Conservation (phyloP, 495 filamentous ascomycete species). For the Tuber calosporum region DNA sequence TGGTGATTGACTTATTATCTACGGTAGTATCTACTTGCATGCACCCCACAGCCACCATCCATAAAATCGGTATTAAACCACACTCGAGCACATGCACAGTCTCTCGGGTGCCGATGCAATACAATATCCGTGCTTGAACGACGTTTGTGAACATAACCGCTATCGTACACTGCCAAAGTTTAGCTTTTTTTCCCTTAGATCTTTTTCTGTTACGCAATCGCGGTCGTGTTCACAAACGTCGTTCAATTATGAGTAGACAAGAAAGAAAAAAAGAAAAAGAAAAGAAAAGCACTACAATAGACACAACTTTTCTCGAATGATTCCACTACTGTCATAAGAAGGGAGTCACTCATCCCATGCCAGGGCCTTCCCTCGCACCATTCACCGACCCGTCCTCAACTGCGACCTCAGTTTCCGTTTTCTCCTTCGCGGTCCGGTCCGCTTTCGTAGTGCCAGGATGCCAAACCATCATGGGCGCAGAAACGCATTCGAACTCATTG, state of each 20-base stretch:
- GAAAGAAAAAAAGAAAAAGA: neutral
- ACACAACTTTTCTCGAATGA: neutral
- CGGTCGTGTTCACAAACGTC: no score
- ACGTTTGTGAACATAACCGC: no score
- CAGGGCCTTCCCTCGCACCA: neutral
- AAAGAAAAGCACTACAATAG: neutral
- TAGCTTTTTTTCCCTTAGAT: no score
- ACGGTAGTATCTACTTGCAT: neutral
- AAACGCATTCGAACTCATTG: neutral
- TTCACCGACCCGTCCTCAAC: conserved; percentile 2
- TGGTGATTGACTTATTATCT: neutral
- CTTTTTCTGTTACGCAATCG: no score
- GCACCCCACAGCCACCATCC: neutral
- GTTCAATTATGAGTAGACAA: no score
- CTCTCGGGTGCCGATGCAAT: neutral
- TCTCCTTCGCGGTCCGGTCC: neutral
- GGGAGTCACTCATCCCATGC: neutral
- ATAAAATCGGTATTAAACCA: neutral
- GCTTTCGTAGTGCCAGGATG: neutral
- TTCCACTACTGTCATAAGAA: neutral
- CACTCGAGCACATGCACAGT: neutral
- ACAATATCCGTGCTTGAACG: no score
- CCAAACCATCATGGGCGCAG: neutral
- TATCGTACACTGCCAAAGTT: no score
- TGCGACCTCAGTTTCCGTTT: neutral